phyloP scores from a whole-genome alignment of 2,329 filamentous ascomycete genomes.

The Alternaria infectoria region DNA sequence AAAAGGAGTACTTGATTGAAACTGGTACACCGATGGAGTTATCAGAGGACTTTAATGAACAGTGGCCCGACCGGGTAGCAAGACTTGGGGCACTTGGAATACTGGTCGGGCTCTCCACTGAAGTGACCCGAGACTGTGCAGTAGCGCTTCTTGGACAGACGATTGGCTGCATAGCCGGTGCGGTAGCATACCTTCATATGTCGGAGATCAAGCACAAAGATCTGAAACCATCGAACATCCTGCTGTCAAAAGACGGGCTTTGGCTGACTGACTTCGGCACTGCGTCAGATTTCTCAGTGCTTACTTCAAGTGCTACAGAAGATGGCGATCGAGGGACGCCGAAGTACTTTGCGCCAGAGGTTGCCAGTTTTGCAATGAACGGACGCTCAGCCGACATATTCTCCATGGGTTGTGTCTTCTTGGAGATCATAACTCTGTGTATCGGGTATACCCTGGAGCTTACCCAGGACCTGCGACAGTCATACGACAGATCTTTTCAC shows the following conservation, averaged over 20 bases:
- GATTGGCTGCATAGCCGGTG: neutral
- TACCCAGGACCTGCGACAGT: rapidly evolving
- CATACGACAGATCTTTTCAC: neutral
- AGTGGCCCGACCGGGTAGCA: too few relatives aligned
- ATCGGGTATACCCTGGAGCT: rapidly evolving
- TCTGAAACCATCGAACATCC: neutral
- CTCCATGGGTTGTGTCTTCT: neutral
- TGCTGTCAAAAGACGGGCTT: rapidly evolving
- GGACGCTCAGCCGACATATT: neutral
- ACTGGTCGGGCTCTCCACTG: too few relatives aligned
- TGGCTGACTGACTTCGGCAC: neutral
- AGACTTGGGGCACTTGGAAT: too few relatives aligned
- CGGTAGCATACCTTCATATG: neutral
- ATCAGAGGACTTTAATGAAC: too few relatives aligned
- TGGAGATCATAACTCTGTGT: rapidly evolving
- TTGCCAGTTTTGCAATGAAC: rapidly evolving
- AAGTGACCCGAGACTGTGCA: too few relatives aligned
- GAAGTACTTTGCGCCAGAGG: neutral
- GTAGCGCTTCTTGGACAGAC: too few relatives aligned
- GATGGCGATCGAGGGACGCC: rapidly evolving
- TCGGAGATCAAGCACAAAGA: neutral
- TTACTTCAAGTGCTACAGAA: neutral
- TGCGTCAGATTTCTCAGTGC: rapidly evolving
- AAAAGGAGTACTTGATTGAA: too few relatives aligned
- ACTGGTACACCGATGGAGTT: too few relatives aligned